A percentile compares a stretch with the other conserved stretches of the same genome.
Conservation (phyloP, 2,329 filamentous ascomycete genomes). For the Samsoniella hepiali region DNA sequence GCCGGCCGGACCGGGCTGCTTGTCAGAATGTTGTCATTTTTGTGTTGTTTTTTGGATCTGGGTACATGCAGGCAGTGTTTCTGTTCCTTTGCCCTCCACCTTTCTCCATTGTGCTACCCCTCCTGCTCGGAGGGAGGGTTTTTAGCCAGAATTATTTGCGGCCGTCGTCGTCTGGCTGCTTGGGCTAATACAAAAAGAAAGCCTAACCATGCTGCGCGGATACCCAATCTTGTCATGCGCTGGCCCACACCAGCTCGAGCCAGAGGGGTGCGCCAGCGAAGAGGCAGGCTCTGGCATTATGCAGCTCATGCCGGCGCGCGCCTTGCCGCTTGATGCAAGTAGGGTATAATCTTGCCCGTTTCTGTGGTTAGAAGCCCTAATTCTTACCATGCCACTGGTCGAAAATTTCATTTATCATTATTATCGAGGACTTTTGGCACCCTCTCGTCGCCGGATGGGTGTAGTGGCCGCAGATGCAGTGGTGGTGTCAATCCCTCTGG, state of each 20-base stretch:
- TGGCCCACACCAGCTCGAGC: constrained; percentile 6
- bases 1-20: background rate
- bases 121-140: background rate
- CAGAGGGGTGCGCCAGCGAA: constrained; percentile 4
- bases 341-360: background rate
- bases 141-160: no score
- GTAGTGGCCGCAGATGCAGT: background rate
- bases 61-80: background rate
- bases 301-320: constrained; percentile 15
- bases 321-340: constrained; percentile 7
- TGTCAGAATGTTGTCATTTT: constrained; percentile 8
- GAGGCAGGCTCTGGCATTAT: background rate
- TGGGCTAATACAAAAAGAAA: background rate
- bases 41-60: background rate
- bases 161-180: no score
- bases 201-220: constrained; percentile 11
- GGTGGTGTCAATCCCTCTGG: background rate
- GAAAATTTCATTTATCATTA: no score
- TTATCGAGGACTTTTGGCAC: background rate
- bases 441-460: background rate
- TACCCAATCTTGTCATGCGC: constrained; percentile 13
- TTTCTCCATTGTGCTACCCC: background rate
- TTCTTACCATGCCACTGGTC: background rate
- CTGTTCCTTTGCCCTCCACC: background rate
- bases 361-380: constrained; percentile 1